Evolutionary conservation across 441 rosid species (phyloP).

Genomic region (Croton laevigatus): DNA sequence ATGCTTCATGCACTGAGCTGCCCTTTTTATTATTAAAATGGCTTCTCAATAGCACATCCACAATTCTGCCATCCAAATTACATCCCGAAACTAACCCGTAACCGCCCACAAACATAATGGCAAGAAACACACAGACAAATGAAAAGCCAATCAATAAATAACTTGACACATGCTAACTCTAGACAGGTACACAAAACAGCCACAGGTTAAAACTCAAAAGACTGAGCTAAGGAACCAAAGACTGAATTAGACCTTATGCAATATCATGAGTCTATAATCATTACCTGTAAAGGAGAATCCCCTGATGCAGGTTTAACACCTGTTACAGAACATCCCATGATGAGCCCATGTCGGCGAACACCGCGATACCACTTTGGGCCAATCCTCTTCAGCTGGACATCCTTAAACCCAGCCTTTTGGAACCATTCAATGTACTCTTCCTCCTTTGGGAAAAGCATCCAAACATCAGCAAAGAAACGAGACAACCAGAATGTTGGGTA

Average conservation of each 20-base stretch:
- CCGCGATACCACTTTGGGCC: slow-evolving; percentile 99
- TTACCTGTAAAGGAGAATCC: slow-evolving; percentile 94
- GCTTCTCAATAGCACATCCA: background rate
- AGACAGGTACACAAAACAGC: background rate
- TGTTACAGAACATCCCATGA: slow-evolving; percentile 97
- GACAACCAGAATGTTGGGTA: slow-evolving; percentile 95
- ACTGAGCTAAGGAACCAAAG: background rate
- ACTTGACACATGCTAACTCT: background rate
- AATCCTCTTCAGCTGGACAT: slow-evolving; percentile 86
- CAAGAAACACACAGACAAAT: background rate
- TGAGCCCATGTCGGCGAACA: slow-evolving; percentile 89
- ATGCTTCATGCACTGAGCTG: too few species aligned
- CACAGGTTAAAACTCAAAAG: background rate
- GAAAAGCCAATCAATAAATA: background rate
- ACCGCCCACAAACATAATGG: background rate
- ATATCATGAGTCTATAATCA: slow-evolving; percentile 9
- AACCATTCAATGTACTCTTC: slow-evolving; percentile 99
- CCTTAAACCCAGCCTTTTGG: slow-evolving; percentile 79
- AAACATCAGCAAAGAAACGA: slow-evolving; percentile 91
- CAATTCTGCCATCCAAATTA: background rate
- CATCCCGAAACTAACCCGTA: background rate
- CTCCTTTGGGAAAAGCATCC: slow-evolving; percentile 99
- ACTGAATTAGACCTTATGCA: slow-evolving; percentile 3
- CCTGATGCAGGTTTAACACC: slow-evolving; percentile 91
- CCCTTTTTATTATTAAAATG: background rate